Evolutionary conservation across 1,284 basidiomycete genomes (phyloP).

Genomic region (Ceratobasidium sp.): DNA sequence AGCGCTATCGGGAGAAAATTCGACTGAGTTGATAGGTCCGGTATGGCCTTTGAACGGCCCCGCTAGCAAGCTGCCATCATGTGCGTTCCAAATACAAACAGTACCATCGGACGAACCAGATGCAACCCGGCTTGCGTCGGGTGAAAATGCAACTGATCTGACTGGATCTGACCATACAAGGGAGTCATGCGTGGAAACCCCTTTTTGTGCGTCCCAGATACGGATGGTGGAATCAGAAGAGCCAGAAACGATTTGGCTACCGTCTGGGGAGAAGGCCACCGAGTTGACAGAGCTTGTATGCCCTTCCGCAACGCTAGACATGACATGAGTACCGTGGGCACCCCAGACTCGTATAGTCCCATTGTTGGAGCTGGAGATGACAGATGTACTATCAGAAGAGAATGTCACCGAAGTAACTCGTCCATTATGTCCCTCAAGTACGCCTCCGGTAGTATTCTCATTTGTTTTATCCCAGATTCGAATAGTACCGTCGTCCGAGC

Average conservation of each 20-base stretch:
- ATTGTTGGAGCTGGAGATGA: constrained; percentile 33
- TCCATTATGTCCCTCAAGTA: constrained; percentile 17
- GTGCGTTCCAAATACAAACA: no score
- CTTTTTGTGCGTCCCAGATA: background rate
- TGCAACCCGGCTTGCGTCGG: no score
- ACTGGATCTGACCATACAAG: no score
- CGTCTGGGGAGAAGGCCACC: background rate
- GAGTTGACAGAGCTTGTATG: background rate
- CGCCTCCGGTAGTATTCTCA: background rate
- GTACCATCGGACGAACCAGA: no score
- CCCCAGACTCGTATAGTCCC: constrained; percentile 42
- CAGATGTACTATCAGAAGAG: constrained; percentile 19
- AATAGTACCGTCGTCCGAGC: constrained; percentile 31
- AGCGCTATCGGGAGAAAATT: no score
- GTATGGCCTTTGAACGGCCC: no score
- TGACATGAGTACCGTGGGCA: background rate
- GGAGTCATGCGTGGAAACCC: no score
- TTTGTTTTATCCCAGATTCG: constrained; percentile 30
- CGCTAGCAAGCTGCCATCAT: no score
- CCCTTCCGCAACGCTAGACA: background rate
- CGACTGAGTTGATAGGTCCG: no score
- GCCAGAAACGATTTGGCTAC: background rate
- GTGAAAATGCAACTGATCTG: no score
- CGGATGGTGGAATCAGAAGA: background rate
- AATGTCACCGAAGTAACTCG: constrained; percentile 39